Conservation (phyloP, 805 yeast genomes). For the Candida awuae region DNA sequence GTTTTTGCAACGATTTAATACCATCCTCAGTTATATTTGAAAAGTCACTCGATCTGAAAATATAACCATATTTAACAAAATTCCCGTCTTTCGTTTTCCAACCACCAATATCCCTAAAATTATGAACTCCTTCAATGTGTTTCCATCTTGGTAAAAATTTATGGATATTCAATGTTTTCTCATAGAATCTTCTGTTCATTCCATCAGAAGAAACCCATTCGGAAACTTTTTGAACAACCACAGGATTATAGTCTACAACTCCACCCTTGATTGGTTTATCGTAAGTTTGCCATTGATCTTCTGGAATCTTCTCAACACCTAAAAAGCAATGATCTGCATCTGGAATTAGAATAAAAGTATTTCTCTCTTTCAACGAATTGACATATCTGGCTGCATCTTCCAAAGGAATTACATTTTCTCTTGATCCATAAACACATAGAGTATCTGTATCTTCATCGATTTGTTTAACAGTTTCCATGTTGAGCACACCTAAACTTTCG, state of each 20-base stretch:
- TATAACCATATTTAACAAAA: constrained; percentile 43
- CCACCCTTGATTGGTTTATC: constrained; percentile 21
- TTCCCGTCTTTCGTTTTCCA: constrained; percentile 38
- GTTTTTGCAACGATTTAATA: constrained; percentile 27
- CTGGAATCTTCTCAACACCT: constrained; percentile 38
- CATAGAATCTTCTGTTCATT: constrained; percentile 48
- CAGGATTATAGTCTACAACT: constrained; percentile 49
- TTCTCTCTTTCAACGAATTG: constrained; percentile 49
- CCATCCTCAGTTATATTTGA: constrained; percentile 47
- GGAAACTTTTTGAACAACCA: constrained; percentile 42
- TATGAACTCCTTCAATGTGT: constrained; percentile 55
- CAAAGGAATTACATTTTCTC: constrained; percentile 59
- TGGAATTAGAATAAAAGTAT: constrained; percentile 48
- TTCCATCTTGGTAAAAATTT: constrained; percentile 47
- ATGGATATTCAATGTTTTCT: constrained; percentile 30
- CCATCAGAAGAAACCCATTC: constrained; percentile 36
- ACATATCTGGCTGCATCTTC: constrained; percentile 55
- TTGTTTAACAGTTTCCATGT: constrained; percentile 32
- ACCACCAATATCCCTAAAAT: constrained; percentile 79
- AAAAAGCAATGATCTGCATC: constrained; percentile 78
- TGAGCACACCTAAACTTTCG: constrained; percentile 39
- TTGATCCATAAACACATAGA: constrained; percentile 61
- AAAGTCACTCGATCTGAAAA: constrained; percentile 61
- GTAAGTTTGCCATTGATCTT: constrained; percentile 19
- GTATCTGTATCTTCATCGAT: constrained; percentile 36